Conservation (phyloP, 768 basidiomycete genomes). For the Amanita polypyramis region DNA sequence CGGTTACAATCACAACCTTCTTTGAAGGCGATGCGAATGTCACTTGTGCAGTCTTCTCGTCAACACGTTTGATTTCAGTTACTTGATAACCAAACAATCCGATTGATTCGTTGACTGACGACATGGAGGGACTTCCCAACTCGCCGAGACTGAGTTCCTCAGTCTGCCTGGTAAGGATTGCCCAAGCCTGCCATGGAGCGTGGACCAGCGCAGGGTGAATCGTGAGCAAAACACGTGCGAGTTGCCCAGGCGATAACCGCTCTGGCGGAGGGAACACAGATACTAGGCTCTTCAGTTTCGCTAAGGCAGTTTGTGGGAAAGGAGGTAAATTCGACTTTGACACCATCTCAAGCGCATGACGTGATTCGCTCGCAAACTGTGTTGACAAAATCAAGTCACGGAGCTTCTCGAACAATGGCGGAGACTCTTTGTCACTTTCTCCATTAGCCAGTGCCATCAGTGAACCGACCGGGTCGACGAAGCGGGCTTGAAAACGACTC, state of each 20-base stretch:
- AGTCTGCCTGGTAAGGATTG: constrained; percentile 42
- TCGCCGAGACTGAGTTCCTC: constrained; percentile 44
- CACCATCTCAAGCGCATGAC: constrained; percentile 40
- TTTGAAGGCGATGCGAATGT: constrained; percentile 25
- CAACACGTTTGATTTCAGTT: constrained; percentile 27
- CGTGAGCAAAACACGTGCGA: constrained; percentile 42
- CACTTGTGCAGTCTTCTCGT: constrained; percentile 28
- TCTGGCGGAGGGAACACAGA: constrained; percentile 38
- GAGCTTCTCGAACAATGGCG: constrained; percentile 31
- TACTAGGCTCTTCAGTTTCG: constrained; percentile 36
- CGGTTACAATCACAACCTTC: constrained; percentile 23
- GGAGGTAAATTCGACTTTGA: constrained; percentile 44
- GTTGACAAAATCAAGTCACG: constrained; percentile 49
- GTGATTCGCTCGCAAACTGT: constrained; percentile 52
- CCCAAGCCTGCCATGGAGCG: constrained; percentile 54
- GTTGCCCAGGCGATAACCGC: constrained; percentile 31
- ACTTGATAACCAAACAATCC: constrained; percentile 47
- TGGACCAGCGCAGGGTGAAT: constrained; percentile 50
- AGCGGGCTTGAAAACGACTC: constrained; percentile 59
- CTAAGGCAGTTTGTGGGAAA: constrained; percentile 55
- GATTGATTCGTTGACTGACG: constrained; percentile 27
- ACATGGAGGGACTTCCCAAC: constrained; percentile 36
- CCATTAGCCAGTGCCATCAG: constrained; percentile 32
- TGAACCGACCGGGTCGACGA: constrained; percentile 49
- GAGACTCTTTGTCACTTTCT: constrained; percentile 3